Percentiles rank a stretch among this genome's conserved stretches.
Evolutionary conservation across 2,329 filamentous ascomycete genomes (phyloP).

Genomic region (Epicoccum nigrum): DNA sequence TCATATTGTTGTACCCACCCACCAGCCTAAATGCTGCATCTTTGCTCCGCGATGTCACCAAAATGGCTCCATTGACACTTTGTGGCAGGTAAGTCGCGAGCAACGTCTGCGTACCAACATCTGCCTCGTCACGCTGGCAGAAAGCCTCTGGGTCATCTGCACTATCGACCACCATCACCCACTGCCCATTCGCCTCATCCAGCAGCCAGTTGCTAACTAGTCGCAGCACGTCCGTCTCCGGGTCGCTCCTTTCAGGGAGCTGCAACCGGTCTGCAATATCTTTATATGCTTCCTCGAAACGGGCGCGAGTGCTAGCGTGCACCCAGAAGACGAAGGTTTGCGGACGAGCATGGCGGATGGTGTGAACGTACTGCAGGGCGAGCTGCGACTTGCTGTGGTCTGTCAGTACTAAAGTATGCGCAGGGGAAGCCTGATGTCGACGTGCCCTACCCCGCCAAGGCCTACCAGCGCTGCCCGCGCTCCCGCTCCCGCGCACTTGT

Average conservation of each 20-base stretch:
- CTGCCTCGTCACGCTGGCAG: not conserved
- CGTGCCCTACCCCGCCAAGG: not conserved
- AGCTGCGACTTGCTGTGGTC: no score
- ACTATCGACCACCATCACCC: slow-evolving; percentile 32
- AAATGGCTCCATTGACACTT: slow-evolving; percentile 18
- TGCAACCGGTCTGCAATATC: not conserved
- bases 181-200: slow-evolving; percentile 20
- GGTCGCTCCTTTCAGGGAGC: slow-evolving; percentile 12
- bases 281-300: slow-evolving; percentile 20
- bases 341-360: no score
- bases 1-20: slow-evolving; percentile 15
- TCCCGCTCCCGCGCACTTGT: slow-evolving; percentile 41
- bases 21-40: slow-evolving; percentile 17
- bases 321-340: not conserved
- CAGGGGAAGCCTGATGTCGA: not conserved
- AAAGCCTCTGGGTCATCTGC: slow-evolving; percentile 17
- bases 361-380: no score
- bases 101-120: not conserved
- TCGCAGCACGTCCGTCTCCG: slow-evolving; percentile 17
- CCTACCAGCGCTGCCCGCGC: slow-evolving; percentile 40
- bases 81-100: slow-evolving; percentile 21
- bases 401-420: no score
- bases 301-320: slow-evolving; percentile 11
- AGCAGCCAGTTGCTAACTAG: slow-evolving; percentile 22
- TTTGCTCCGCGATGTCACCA: slow-evolving; percentile 14